Evolutionary conservation across 495 filamentous ascomycete species (phyloP).

Genomic region (Aspergillus hancockii): DNA sequence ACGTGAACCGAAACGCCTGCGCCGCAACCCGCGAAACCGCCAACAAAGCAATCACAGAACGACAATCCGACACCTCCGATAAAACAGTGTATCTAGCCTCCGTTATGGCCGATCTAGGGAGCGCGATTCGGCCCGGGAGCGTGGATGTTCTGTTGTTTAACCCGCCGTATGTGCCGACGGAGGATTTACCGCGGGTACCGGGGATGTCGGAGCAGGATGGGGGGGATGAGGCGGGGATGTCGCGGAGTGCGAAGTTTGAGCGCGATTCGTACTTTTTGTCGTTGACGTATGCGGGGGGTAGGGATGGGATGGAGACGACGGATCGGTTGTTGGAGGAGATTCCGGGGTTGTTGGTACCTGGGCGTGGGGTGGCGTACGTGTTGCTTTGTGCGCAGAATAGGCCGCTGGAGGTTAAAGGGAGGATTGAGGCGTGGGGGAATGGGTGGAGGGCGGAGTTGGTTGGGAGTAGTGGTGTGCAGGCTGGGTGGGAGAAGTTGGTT

Average conservation of each 20-base stretch:
- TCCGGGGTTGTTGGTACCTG: conserved; percentile 57
- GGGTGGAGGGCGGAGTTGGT: conserved; percentile 78
- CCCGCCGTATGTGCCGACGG: conserved; percentile 91
- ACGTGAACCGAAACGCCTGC: conserved; percentile 83
- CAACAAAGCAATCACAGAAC: conserved; percentile 47
- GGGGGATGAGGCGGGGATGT: conserved; percentile 19
- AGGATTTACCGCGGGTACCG: conserved; percentile 59
- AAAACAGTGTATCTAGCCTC: conserved; percentile 55
- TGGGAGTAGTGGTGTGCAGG: conserved; percentile 77
- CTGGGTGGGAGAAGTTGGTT: conserved; percentile 88
- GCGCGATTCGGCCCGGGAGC: conserved; percentile 51
- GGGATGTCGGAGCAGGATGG: conserved; percentile 25
- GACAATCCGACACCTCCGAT: conserved; percentile 14
- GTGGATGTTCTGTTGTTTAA: conserved; percentile 94
- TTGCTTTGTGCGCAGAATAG: conserved; percentile 86
- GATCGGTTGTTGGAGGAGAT: conserved; percentile 70
- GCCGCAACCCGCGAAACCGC: conserved; percentile 65
- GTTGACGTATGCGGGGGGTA: conserved; percentile 84
- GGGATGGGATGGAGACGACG: conserved; percentile 91
- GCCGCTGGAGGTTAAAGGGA: conserved; percentile 70
- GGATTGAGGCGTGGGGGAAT: conserved; percentile 56
- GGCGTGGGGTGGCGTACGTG: conserved; percentile 80
- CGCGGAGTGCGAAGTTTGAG: conserved; percentile 52
- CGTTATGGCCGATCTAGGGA: conserved; percentile 64
- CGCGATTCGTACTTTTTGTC: conserved; percentile 78